Conservation (phyloP, 179 eudicot species). For the Beta lomatogona region DNA sequence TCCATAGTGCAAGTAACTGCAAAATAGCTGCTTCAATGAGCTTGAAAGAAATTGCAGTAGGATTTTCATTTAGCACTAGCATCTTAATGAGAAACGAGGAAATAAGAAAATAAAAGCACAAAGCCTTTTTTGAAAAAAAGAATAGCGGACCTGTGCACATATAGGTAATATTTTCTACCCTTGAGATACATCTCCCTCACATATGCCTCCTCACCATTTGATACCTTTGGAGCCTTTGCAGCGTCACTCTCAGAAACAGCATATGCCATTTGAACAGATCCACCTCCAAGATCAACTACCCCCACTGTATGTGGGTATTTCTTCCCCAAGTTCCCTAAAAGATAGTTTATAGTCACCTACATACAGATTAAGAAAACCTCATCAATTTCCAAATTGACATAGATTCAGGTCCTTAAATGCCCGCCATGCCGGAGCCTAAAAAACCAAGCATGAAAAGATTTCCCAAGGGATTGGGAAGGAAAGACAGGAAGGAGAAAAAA, state of each 20-base stretch:
- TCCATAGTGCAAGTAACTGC: constrained; percentile 91
- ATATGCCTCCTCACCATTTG: constrained; percentile 77
- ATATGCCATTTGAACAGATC: constrained; percentile 99
- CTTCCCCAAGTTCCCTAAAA: constrained; percentile 83
- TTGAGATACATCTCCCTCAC: constrained; percentile 89
- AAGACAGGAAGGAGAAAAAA: background rate
- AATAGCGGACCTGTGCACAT: constrained; percentile 79
- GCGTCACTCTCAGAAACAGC: constrained; percentile 91
- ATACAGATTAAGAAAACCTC: constrained; percentile 21
- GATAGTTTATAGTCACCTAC: constrained; percentile 90
- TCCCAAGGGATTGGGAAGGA: background rate
- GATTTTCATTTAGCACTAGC: background rate
- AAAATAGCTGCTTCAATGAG: constrained; percentile 21
- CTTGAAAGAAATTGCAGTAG: background rate
- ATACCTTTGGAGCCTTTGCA: constrained; percentile 73
- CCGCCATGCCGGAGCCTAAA: background rate
- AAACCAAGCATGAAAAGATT: background rate
- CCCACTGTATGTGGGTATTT: constrained; percentile 77
- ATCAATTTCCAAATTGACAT: constrained; percentile 8
- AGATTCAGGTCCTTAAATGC: background rate
- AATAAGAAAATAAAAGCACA: background rate
- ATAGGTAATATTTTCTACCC: constrained; percentile 76
- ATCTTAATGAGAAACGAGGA: background rate
- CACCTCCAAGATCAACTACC: constrained; percentile 99
- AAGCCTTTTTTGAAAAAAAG: constrained; percentile 1